These are phyloP conservation scores for Trifolium subterraneum DNA, from an alignment of 306 rosid genomes.

Conservation along the genomic window DNA sequence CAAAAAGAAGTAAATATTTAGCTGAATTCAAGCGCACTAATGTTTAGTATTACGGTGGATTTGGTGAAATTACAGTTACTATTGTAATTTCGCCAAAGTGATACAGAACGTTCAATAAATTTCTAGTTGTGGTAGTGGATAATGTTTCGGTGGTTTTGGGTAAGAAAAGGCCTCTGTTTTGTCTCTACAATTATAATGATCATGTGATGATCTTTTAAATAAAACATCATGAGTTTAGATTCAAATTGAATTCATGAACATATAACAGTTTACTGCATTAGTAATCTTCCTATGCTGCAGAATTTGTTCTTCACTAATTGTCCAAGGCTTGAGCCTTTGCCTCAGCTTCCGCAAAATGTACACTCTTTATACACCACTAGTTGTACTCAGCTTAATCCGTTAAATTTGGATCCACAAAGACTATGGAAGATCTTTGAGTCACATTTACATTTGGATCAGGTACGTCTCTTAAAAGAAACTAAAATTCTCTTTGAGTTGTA, in stretches of 20 bases:
- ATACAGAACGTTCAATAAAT: not conserved
- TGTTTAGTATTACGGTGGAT: not conserved
- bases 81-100: too few relatives aligned
- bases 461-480: not conserved
- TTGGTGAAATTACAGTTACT: not conserved
- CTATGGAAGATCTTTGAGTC: slow-evolving; percentile 23
- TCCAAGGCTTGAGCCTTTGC: slow-evolving; percentile 20
- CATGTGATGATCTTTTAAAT: not conserved
- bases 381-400: not conserved
- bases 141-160: slow-evolving; percentile 35
- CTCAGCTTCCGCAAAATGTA: slow-evolving; percentile 29
- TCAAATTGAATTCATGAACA: not conserved
- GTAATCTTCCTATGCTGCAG: slow-evolving; percentile 13
- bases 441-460: not conserved
- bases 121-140: slow-evolving; percentile 10
- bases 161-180: not conserved
- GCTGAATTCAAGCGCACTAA: not conserved
- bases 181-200: slow-evolving; percentile 39
- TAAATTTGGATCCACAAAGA: slow-evolving; percentile 15
- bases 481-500: too few relatives aligned
- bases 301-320: slow-evolving; percentile 17
- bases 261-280: too few relatives aligned
- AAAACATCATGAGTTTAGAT: not conserved
- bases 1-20: slow-evolving; percentile 51
- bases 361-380: not conserved